Percentiles rank a stretch among this genome's conserved stretches.
These are phyloP conservation scores for Piper longum DNA, from an alignment of 164 flowering plant species.

Conservation along the genomic window DNA sequence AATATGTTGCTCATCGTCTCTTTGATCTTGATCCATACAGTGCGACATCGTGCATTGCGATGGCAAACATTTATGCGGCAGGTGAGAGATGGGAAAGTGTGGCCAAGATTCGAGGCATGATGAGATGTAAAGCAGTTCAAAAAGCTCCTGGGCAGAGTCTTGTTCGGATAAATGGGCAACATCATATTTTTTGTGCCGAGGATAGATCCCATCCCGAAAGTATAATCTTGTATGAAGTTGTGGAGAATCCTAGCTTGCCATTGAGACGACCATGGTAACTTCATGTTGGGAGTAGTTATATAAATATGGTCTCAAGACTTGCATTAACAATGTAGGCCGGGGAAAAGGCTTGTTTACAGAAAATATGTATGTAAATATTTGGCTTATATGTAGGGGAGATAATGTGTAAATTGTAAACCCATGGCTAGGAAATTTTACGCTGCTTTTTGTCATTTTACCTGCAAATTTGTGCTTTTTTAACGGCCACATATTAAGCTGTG, in stretches of 20 bases:
- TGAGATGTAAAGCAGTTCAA: constrained; percentile 29
- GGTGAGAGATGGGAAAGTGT: constrained; percentile 40
- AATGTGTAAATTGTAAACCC: no score
- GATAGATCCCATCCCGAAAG: constrained; percentile 31
- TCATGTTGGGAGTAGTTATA: no score
- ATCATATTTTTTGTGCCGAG: constrained; percentile 36
- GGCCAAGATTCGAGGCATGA: constrained; percentile 28
- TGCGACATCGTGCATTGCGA: constrained; percentile 44
- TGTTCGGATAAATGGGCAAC: constrained; percentile 29
- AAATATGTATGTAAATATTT: no score
- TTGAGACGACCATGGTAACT: no score
- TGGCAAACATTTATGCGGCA: constrained; percentile 56
- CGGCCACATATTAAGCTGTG: no score
- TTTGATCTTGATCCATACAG: constrained; percentile 28
- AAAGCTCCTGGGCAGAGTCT: constrained; percentile 43
- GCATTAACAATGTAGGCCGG: no score
- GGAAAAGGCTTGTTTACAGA: no score
- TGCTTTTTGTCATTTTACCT: no score
- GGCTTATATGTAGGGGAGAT: no score
- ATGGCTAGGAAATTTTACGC: no score
- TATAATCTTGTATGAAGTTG: constrained; percentile 13
- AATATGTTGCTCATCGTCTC: constrained; percentile 27
- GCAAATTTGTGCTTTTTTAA: no score
- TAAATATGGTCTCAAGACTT: no score
- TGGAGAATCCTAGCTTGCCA: not conserved